phyloP scores from a whole-genome alignment of 1,139 yeast species.

The Lodderomyces jiufengensis region DNA sequence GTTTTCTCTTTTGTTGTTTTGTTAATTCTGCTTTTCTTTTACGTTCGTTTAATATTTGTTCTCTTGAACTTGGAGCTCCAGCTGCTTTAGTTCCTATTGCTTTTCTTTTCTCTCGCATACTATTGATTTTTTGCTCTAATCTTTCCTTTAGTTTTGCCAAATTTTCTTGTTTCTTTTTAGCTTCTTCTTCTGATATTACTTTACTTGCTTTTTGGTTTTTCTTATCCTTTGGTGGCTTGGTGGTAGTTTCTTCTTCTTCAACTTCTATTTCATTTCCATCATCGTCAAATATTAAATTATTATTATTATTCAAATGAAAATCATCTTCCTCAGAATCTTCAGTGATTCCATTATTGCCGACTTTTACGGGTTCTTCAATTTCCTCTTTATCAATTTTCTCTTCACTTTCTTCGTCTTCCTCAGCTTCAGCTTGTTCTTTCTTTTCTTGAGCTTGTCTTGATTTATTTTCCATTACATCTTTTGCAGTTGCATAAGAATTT shows the following conservation, averaged over 20 bases:
- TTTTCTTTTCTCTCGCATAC: constrained; percentile 74
- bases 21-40: constrained; percentile 42
- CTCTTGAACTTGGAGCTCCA: constrained; percentile 82
- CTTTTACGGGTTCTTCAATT: constrained; percentile 15
- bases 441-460: constrained; percentile 54
- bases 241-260: constrained; percentile 9
- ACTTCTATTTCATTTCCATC: constrained; percentile 61
- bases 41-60: constrained; percentile 64
- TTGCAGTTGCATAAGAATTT: constrained; percentile 52
- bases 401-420: background rate
- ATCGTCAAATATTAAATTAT: constrained; percentile 64
- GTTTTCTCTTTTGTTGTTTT: constrained; percentile 35
- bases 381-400: constrained; percentile 8
- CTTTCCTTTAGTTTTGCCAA: constrained; percentile 65
- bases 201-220: constrained; percentile 7
- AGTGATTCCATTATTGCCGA: constrained; percentile 6
- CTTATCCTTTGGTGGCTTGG: constrained; percentile 24
- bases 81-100: constrained; percentile 82
- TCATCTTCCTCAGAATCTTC: constrained; percentile 10
- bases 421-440: background rate
- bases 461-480: constrained; percentile 58
- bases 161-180: constrained; percentile 49
- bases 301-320: constrained; percentile 12
- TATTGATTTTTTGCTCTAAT: constrained; percentile 67
- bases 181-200: constrained; percentile 42